Base-by-base conservation (phyloP, 2,329 filamentous ascomycete genomes). In the Tolypocladium paradoxum region DNA sequence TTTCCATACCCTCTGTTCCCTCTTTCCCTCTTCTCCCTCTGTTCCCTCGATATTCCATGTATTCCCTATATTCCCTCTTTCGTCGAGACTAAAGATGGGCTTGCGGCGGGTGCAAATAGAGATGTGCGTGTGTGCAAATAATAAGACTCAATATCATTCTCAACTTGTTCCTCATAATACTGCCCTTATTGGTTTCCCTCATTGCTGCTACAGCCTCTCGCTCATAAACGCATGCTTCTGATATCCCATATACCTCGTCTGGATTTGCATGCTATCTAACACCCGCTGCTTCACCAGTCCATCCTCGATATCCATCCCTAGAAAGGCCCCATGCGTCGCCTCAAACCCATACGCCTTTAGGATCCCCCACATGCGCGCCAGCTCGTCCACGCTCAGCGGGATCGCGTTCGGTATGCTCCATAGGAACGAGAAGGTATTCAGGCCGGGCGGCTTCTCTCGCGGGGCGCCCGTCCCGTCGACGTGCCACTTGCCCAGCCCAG, bases 401-500 rank as follows among this genome's bases (percentile, higher is more conserved):
- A 92, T 90, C 79, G 76, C 75, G 64, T 90, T 88, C 1, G 84
- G 84, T 57, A 86, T 84, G 51, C 83, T 85, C 84, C 86, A 91
- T 78, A 89, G 84, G 68, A 90, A 91, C 0, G 80, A 72, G 62
- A 80, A 91, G 16, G 70, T 75, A 60, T 76, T 81, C 59, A 77
- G 64, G 0, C 72, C 75, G 3, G 56, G 51, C 0, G 77, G 78
- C 47, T 70, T 58, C 16, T 58, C 46, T 4, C 74, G 63, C 40
- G 64, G 52, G 0, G 52, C 60, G 1, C 73, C 72, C 11, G 70
- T 20, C 9, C 61, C 64, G 50, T 79, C 73, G 11, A 65, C 63
- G 0, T 67, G 65, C 75, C 76, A 81, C n/a, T 56, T 58, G 0
- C 67, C 66, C 4, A 78, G 54, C 0, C 78, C 79, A 4, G 76